A percentile compares a stretch with the other conserved stretches of the same genome.
Evolutionary conservation across 495 filamentous ascomycete genomes (phyloP).

Genomic region (Trichodelitschia bisporula): DNA sequence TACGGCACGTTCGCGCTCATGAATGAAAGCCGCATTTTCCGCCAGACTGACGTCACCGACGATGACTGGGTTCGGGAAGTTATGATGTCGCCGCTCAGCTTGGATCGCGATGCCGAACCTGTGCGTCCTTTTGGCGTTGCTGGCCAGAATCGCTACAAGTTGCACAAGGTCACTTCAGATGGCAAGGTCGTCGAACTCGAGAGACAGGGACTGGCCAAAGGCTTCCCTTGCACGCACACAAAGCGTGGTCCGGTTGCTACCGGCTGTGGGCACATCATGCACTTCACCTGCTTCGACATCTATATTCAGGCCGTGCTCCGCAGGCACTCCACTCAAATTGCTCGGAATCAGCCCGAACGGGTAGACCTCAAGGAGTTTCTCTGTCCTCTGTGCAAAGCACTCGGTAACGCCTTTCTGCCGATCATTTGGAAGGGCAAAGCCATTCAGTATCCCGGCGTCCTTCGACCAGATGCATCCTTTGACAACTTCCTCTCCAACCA

Average conservation of each 20-base stretch:
- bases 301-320: constrained; percentile 63
- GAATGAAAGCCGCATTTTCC: constrained; percentile 64
- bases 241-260: constrained; percentile 62
- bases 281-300: constrained; percentile 81
- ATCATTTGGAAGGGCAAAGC: constrained; percentile 90
- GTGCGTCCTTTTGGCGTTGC: constrained; percentile 79
- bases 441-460: constrained; percentile 44
- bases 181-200: constrained; percentile 47
- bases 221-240: constrained; percentile 45
- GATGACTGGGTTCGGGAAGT: constrained; percentile 68
- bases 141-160: constrained; percentile 50
- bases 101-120: constrained; percentile 60
- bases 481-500: constrained; percentile 32
- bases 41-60: constrained; percentile 62
- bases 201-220: constrained; percentile 65
- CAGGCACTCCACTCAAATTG: constrained; percentile 75
- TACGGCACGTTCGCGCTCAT: constrained; percentile 85
- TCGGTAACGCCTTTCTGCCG: constrained; percentile 86
- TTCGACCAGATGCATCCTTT: constrained; percentile 34
- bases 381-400: constrained; percentile 92
- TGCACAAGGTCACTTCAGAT: constrained; percentile 48
- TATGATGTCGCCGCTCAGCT: constrained; percentile 43
- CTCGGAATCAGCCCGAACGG: constrained; percentile 71
- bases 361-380: constrained; percentile 63
- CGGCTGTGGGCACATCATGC: constrained; percentile 96